Base-by-base conservation (phyloP, 306 rosid genomes). In the Quercus alba region DNA sequence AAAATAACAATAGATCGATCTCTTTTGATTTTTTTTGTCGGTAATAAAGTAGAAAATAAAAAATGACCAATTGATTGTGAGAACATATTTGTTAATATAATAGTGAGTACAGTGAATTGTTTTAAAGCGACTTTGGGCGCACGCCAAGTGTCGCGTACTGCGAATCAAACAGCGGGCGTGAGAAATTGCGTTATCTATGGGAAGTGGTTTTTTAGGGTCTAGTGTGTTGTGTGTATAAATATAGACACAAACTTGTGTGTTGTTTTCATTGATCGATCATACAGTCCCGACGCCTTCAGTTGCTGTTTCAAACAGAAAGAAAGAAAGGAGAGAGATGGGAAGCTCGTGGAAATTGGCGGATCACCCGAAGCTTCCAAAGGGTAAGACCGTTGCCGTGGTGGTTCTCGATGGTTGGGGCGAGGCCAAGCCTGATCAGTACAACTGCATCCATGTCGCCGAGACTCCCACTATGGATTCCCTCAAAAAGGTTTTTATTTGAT, bases 401-500 rank as follows among this genome's bases (percentile, higher is more conserved):
- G 99, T 96, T 70, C 84, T 96, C 84, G 99, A 96, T 63, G 99
- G 99, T 0, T 96, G 99, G 99, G 99, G 99, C 3, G 99, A 95
- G 80, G 99, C 98, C 55, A 84, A 55, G 2, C 83, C 93, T 14
- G 89, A 93, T 75, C 82, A 84, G 44, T 96, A 87, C 78, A 96
- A 96, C 80, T 96, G 99, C 68, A 96, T 96, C 86, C 91, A 90
- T 84, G 84, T 71, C 6, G 99, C 99, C 38, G 92, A 96, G 2
- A 96, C 99, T 26, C 98, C 99, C 51, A 69, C 90, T 82, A 96
- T 96, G 99, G 99, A 96, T 76, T 93, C 98, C 19, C 92, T 96
- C 55, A 96, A 93, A 87, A 78, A 85, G 81, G 98, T 93, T 81
- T 23, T 70, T 10, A 13, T 33, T 70, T 51, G 18, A 17, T 18